Evolutionary conservation across 2,329 filamentous ascomycete species (phyloP).

Genomic region (Aspergillus arachidicola): DNA sequence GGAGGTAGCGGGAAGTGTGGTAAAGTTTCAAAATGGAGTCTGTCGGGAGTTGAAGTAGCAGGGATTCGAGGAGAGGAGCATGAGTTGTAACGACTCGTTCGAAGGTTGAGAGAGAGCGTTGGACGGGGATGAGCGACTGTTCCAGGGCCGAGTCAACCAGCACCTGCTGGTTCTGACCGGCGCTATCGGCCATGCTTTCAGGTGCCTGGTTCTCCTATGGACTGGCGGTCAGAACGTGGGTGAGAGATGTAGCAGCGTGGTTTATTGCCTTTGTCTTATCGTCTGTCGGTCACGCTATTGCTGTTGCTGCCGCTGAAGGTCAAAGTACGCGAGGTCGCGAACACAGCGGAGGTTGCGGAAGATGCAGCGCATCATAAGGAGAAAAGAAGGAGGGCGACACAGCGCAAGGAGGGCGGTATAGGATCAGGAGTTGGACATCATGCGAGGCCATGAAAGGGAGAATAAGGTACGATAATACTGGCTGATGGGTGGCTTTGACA

Average conservation of each 20-base stretch:
- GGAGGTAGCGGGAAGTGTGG: conserved; percentile 59
- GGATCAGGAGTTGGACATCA: conserved; percentile 30
- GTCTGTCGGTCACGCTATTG: conserved; percentile 6
- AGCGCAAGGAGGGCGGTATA: conserved; percentile 25
- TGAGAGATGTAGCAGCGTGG: conserved; percentile 16
- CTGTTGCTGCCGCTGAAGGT: conserved; percentile 12
- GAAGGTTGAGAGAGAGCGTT: conserved; percentile 49
- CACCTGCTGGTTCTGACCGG: conserved; percentile 20
- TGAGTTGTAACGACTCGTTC: conserved; percentile 59
- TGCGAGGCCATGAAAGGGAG: conserved; percentile 31
- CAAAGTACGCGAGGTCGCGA: conserved; percentile 35
- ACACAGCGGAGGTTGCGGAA: conserved; percentile 27
- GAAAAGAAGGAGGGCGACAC: conserved; percentile 20
- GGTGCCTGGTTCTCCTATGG: conserved; percentile 7
- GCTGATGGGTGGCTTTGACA: conserved; percentile 23
- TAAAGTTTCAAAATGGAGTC: conserved; percentile 59
- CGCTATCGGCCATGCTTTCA: conserved; percentile 11
- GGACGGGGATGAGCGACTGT: conserved; percentile 23
- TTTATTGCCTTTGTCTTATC: conserved; percentile 1
- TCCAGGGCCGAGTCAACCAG: conserved; percentile 30
- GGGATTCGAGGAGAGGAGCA: conserved; percentile 60
- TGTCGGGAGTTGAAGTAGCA: conserved; percentile 60
- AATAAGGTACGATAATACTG: conserved; percentile 13
- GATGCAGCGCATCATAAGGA: conserved; percentile 37
- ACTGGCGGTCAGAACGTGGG: conserved; percentile 18